Evolutionary conservation across 148 eudicot species (phyloP).

Genomic region (Rhododendron mucronatum): DNA sequence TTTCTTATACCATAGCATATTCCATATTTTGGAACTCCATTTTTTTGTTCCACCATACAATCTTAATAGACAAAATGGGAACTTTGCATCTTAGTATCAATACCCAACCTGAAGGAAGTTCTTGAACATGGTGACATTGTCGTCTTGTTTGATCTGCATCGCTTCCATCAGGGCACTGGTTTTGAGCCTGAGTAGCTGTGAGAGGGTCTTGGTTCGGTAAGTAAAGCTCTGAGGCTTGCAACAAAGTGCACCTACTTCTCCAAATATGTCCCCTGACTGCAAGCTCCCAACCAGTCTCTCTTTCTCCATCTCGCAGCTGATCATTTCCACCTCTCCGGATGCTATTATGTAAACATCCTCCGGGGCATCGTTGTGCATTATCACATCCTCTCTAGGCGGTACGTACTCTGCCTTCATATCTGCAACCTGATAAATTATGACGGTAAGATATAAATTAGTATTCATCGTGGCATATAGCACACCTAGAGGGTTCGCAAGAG

Average conservation of each 20-base stretch:
- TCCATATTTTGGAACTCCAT: neutral
- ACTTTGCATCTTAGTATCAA: neutral
- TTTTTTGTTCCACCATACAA: neutral
- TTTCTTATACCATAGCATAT: neutral
- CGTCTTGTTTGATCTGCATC: constrained; percentile 49
- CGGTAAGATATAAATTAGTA: neutral
- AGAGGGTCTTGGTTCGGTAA: constrained; percentile 68
- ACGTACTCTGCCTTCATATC: constrained; percentile 79
- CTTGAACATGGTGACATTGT: constrained; percentile 52
- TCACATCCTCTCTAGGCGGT: constrained; percentile 86
- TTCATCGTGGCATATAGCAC: neutral
- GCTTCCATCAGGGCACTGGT: constrained; percentile 48
- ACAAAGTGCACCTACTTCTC: constrained; percentile 79
- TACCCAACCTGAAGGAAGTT: constrained; percentile 60
- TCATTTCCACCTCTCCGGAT: constrained; percentile 75
- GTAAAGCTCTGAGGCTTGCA: constrained; percentile 59
- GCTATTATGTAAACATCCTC: constrained; percentile 74
- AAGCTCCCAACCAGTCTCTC: constrained; percentile 44
- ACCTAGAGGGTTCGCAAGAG: neutral
- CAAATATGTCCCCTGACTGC: constrained; percentile 65
- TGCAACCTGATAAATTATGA: constrained; percentile 40
- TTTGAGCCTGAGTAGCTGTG: constrained; percentile 67
- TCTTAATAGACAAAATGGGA: neutral
- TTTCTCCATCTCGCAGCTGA: constrained; percentile 43
- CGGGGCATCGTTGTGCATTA: constrained; percentile 67